Base-by-base conservation (phyloP, 2,329 filamentous ascomycete genomes). In the Purpureocillium lavendulum region DNA sequence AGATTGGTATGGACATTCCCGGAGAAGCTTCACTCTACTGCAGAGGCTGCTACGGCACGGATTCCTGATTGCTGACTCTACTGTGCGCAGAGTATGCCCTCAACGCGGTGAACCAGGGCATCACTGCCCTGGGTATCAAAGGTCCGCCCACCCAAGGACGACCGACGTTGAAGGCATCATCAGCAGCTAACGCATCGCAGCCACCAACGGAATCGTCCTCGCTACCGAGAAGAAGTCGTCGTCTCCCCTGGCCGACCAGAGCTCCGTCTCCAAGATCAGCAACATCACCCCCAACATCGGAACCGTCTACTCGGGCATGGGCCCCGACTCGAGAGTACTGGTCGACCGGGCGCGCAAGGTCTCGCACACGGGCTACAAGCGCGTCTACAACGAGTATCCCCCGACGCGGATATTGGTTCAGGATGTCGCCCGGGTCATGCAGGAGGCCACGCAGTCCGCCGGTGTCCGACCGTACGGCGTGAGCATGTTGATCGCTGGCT, bases 341-440 rank as follows among this genome's bases (percentile, higher is more conserved):
- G 92, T 97, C 54, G 92, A 98, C 73, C 90, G 89, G 66, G 92
- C 92, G 53, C 88, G 92, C 60, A 98, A 97, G 69, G 92, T 96
- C 51, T 95, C 89, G 41, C 92, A 98, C 70, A 94, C 92, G 35
- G 84, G 82, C 64, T 98, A 98, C 81, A 98, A 98, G 80, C 87
- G 92, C 65, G 89, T 98, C 71, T 98, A 98, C 75, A 98, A 98
- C 70, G 92, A 98, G 71, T 98, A 98, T 71, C 92, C 92, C n/a
- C 92, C 92, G 6, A 98, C 92, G 41, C 82, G 92, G 64, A 98
- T 98, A 83, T 78, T 98, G 69, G 92, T 98, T 41, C 92, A 98
- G 68, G 92, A 98, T 58, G 89, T 98, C 42, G 92, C 92, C 44
- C 80, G 88, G 49, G 90, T 97, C 51, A 96, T 98, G 83, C 92